phyloP scores from a whole-genome alignment of 352 stramenopile genomes.

The Peronospora farinosa region DNA sequence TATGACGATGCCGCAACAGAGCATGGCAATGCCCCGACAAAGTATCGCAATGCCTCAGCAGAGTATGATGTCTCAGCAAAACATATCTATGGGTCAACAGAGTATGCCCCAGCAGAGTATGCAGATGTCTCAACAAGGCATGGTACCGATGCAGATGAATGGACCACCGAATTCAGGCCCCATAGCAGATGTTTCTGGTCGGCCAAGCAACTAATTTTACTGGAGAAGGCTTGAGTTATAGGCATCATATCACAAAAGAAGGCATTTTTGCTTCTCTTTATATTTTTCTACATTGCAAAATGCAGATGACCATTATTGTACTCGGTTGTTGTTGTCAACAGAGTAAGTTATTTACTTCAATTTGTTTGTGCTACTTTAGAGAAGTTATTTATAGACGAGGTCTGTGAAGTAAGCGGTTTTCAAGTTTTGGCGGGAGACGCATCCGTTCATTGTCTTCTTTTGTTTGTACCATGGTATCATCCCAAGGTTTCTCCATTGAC shows the following conservation, averaged over 20 bases:
- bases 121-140: constrained; percentile 23
- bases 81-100: constrained; percentile 23
- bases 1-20: constrained; percentile 31
- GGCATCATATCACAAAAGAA: neutral
- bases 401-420: constrained; percentile 4
- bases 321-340: no score
- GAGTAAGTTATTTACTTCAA: no score
- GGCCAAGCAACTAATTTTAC: constrained; percentile 15
- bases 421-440: constrained; percentile 23
- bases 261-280: neutral
- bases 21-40: constrained; percentile 25
- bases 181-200: constrained; percentile 16
- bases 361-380: neutral
- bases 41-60: constrained; percentile 24
- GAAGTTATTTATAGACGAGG: neutral
- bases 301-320: no score
- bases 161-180: constrained; percentile 17
- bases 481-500: constrained; percentile 35
- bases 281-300: neutral
- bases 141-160: constrained; percentile 32
- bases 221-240: constrained; percentile 1
- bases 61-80: constrained; percentile 22
- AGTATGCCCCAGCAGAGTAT: constrained; percentile 23
- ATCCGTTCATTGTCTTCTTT: neutral
- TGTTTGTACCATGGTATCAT: constrained; percentile 25